A percentile compares a stretch with the other conserved stretches of the same genome.
These are phyloP conservation scores for Nitzschia palea DNA, from an alignment of 108 stramenopile species.

Conservation along the genomic window DNA sequence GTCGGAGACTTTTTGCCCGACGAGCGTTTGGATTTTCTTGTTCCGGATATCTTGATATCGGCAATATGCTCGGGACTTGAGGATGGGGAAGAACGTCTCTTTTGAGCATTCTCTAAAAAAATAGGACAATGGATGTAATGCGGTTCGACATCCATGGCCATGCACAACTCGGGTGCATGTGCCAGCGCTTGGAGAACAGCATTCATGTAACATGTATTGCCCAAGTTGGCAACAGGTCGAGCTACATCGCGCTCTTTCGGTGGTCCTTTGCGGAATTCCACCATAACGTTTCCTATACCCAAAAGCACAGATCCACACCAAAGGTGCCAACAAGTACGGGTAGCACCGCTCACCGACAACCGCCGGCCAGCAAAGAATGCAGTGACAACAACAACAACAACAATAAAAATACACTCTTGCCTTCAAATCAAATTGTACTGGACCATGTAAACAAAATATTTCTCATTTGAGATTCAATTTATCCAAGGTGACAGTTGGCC, in stretches of 20 bases:
- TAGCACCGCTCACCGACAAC: too few species aligned
- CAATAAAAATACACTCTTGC: too few species aligned
- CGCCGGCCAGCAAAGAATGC: too few species aligned
- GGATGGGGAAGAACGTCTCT: slow-evolving; percentile 21
- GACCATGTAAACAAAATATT: too few species aligned
- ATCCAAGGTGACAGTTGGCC: too few species aligned
- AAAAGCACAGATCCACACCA: too few species aligned
- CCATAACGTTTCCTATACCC: too few species aligned
- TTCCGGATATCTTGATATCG: slow-evolving; percentile 25
- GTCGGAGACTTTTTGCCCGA: slow-evolving; percentile 1
- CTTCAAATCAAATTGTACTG: too few species aligned
- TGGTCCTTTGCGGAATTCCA: too few species aligned
- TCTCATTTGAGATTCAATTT: too few species aligned
- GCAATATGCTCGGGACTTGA: slow-evolving; percentile 32
- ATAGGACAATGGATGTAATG: slow-evolving; percentile 66
- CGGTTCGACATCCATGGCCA: slow-evolving; percentile 80
- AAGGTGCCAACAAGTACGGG: too few species aligned
- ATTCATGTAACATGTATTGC: slow-evolving; percentile 91
- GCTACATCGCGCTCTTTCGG: slow-evolving; percentile 56
- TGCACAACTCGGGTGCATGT: slow-evolving; percentile 84
- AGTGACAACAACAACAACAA: too few species aligned
- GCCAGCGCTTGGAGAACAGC: slow-evolving; percentile 84
- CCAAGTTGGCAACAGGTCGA: slow-evolving; percentile 77
- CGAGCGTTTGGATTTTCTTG: slow-evolving; percentile 19
- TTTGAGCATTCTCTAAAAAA: slow-evolving; percentile 35